phyloP scores from a whole-genome alignment of 164 flowering plant genomes.

The Vitis riparia region DNA sequence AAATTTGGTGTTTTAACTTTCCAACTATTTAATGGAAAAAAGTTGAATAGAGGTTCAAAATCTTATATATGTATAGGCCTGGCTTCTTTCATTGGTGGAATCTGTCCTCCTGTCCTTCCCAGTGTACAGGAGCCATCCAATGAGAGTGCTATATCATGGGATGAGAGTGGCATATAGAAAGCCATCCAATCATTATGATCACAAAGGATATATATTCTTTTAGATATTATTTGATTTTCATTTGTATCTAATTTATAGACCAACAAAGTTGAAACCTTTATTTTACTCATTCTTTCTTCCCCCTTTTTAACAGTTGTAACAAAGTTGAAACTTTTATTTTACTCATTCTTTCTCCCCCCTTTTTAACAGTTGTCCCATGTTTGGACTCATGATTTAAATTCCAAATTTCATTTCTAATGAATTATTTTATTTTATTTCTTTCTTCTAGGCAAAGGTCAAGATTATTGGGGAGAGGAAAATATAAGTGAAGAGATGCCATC shows the following conservation, averaged over 20 bases:
- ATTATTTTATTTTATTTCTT: not conserved
- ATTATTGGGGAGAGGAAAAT: constrained; percentile 86
- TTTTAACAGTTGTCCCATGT: not conserved
- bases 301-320: not conserved
- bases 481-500: constrained; percentile 92
- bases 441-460: constrained; percentile 70
- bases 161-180: too few species aligned
- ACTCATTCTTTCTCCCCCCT: not conserved
- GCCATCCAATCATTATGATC: too few species aligned
- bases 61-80: too few species aligned
- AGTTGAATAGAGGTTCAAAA: too few species aligned
- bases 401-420: not conserved
- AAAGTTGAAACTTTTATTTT: not conserved
- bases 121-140: too few species aligned
- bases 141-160: too few species aligned
- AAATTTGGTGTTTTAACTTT: too few species aligned
- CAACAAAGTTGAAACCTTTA: not conserved
- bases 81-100: too few species aligned
- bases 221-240: not conserved
- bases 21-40: too few species aligned
- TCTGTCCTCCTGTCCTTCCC: too few species aligned
- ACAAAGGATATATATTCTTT: not conserved
- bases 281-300: not conserved
- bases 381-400: not conserved
- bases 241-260: not conserved